Conservation (phyloP, 768 basidiomycete genomes). For the button mushroom (Agaricus bisporus) region DNA sequence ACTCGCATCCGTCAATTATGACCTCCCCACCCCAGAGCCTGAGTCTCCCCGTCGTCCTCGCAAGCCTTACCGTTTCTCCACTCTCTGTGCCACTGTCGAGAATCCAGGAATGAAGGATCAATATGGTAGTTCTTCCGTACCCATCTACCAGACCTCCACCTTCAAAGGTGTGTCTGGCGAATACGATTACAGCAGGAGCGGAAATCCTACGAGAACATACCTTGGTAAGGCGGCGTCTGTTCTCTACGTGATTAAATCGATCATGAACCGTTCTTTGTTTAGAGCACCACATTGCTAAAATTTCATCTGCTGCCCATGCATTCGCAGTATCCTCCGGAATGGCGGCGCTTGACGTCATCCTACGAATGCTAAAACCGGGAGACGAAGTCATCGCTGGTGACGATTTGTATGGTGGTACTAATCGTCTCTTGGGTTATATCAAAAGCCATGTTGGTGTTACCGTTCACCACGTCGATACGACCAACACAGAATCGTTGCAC, state of each 20-base stretch:
- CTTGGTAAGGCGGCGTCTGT: conserved; percentile 51
- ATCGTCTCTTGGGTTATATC: conserved; percentile 88
- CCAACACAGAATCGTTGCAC: conserved; percentile 56
- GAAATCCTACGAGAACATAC: conserved; percentile 94
- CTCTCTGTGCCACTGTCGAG: conserved; percentile 86
- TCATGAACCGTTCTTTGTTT: conserved; percentile 11
- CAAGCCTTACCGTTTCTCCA: conserved; percentile 84
- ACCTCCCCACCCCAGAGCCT: conserved; percentile 77
- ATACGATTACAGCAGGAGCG: conserved; percentile 93
- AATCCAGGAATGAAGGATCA: conserved; percentile 92
- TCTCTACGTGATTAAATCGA: conserved; percentile 6
- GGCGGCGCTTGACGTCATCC: conserved; percentile 94
- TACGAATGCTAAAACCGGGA: conserved; percentile 91
- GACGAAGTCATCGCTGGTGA: conserved; percentile 95
- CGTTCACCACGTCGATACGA: conserved; percentile 93
- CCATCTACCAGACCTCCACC: conserved; percentile 97
- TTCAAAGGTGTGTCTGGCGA: conserved; percentile 90
- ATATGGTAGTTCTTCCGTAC: conserved; percentile 88
- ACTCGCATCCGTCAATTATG: conserved; percentile 25
- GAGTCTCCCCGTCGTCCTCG: conserved; percentile 65
- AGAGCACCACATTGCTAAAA: conserved; percentile 98
- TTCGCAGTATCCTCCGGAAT: conserved; percentile 95
- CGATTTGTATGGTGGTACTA: conserved; percentile 96
- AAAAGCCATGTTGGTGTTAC: conserved; percentile 81
- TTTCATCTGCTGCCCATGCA: conserved; percentile 86